These are phyloP conservation scores for Aspergillus haitiensis DNA, from an alignment of 495 filamentous ascomycete genomes.

Conservation along the genomic window DNA sequence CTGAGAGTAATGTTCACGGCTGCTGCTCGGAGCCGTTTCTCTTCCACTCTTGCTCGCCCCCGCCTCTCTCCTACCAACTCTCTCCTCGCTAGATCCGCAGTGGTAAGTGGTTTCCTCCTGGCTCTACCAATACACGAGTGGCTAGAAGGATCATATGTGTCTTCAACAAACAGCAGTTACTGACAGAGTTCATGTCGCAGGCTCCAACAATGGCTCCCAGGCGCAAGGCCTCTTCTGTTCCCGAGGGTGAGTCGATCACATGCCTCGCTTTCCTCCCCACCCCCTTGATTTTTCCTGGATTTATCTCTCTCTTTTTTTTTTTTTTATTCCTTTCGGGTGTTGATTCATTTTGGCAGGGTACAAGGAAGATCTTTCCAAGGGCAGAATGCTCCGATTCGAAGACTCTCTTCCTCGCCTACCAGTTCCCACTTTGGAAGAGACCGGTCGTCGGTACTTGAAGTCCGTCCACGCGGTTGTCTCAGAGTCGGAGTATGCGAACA, in stretches of 20 bases:
- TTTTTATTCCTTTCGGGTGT: not conserved
- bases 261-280: slow-evolving; percentile 12
- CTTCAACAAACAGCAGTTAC: not conserved
- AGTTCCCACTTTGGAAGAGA: slow-evolving; percentile 93
- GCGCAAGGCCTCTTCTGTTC: slow-evolving; percentile 48
- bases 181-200: slow-evolving; percentile 27
- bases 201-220: slow-evolving; percentile 45
- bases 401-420: slow-evolving; percentile 90
- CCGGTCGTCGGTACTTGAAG: slow-evolving; percentile 86
- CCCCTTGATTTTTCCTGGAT: not conserved
- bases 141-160: not conserved
- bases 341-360: slow-evolving; percentile 60
- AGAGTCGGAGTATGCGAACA: slow-evolving; percentile 68
- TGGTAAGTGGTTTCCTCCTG: slow-evolving; percentile 31
- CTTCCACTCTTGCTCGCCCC: slow-evolving; percentile 41
- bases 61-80: slow-evolving; percentile 41
- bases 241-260: slow-evolving; percentile 47
- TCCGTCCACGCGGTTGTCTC: slow-evolving; percentile 82
- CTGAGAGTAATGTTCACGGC: slow-evolving; percentile 50
- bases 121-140: not conserved
- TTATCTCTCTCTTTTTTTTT: not conserved
- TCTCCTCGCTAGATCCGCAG: slow-evolving; percentile 40
- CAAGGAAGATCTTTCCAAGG: slow-evolving; percentile 86
- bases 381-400: slow-evolving; percentile 93
- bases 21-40: slow-evolving; percentile 49